Evolutionary conservation across 345 rosid species (phyloP).

Genomic region (Xanthoceras sorbifolium): DNA sequence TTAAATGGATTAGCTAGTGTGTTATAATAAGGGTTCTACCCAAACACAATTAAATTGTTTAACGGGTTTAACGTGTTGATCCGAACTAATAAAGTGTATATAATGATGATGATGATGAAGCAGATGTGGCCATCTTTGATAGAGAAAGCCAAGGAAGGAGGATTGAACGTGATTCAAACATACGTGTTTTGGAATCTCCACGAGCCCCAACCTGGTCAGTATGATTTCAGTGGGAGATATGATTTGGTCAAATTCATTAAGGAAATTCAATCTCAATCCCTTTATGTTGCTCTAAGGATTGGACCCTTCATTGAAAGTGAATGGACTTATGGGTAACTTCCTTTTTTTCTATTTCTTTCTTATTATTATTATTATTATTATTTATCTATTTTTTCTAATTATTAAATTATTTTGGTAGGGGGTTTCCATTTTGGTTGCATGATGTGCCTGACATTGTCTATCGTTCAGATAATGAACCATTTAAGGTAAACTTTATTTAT

Average conservation of each 20-base stretch:
- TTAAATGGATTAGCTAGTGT: too few species aligned
- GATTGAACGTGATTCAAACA: constrained; percentile 83
- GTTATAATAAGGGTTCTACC: too few species aligned
- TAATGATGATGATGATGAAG: neutral
- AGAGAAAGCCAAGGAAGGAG: constrained; percentile 85
- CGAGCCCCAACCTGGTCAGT: constrained; percentile 85
- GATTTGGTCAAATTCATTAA: constrained; percentile 77
- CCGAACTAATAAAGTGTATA: too few species aligned
- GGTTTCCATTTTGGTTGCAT: constrained; percentile 87
- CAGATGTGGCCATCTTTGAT: constrained; percentile 96
- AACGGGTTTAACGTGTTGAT: too few species aligned
- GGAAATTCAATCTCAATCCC: constrained; percentile 75
- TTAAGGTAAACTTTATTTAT: too few species aligned
- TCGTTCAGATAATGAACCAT: constrained; percentile 75
- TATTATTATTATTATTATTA: neutral
- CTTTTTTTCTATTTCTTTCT: neutral
- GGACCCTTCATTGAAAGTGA: constrained; percentile 88
- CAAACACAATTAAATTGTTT: too few species aligned
- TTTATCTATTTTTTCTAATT: too few species aligned
- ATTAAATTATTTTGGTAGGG: constrained; percentile 36
- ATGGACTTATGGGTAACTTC: constrained; percentile 79
- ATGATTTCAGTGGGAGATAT: constrained; percentile 76
- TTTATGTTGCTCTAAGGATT: constrained; percentile 76
- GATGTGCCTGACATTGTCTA: constrained; percentile 73
- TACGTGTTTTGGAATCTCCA: constrained; percentile 97